These are phyloP conservation scores for Candida wancherniae DNA, from an alignment of 805 yeast species.

Conservation along the genomic window DNA sequence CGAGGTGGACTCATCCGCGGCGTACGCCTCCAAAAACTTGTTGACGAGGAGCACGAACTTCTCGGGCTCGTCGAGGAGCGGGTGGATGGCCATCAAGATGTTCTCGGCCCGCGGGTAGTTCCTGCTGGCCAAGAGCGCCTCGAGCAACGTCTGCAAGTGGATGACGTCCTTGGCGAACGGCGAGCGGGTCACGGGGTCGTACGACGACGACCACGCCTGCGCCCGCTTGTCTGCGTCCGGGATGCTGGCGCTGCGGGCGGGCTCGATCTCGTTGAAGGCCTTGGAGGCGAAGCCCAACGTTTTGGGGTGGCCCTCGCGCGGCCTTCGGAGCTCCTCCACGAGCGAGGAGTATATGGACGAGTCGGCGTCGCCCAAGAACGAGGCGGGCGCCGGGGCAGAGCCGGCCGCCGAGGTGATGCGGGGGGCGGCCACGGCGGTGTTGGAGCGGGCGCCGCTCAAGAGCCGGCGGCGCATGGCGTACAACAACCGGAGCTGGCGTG, in stretches of 20 bases:
- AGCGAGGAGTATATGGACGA: too few species aligned
- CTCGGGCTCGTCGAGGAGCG: conserved; percentile 34
- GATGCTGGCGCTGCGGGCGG: conserved; percentile 2
- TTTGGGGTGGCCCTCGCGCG: conserved; percentile 2
- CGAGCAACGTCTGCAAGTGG: conserved; percentile 71
- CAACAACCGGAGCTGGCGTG: too few species aligned
- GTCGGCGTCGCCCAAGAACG: too few species aligned
- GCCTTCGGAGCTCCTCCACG: conserved; percentile 14
- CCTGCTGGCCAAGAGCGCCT: conserved; percentile 65
- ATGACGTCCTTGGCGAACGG: conserved; percentile 53
- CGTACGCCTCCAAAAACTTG: conserved; percentile 47
- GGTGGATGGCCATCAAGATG: conserved; percentile 58
- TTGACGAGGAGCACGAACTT: conserved; percentile 65
- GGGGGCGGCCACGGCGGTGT: too few species aligned
- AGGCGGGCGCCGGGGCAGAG: too few species aligned
- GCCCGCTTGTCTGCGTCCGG: conserved; percentile 12
- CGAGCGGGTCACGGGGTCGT: conserved; percentile 38
- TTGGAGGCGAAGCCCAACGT: conserved; percentile 7
- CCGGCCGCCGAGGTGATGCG: too few species aligned
- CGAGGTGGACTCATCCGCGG: conserved; percentile 36
- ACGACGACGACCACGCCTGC: conserved; percentile 36
- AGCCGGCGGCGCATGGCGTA: too few species aligned
- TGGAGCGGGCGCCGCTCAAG: too few species aligned
- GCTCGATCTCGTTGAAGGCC: conserved; percentile 14
- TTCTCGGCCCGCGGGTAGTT: conserved; percentile 68